Base-by-base conservation (phyloP, 306 rosid genomes). In the Begonia masoniana region DNA sequence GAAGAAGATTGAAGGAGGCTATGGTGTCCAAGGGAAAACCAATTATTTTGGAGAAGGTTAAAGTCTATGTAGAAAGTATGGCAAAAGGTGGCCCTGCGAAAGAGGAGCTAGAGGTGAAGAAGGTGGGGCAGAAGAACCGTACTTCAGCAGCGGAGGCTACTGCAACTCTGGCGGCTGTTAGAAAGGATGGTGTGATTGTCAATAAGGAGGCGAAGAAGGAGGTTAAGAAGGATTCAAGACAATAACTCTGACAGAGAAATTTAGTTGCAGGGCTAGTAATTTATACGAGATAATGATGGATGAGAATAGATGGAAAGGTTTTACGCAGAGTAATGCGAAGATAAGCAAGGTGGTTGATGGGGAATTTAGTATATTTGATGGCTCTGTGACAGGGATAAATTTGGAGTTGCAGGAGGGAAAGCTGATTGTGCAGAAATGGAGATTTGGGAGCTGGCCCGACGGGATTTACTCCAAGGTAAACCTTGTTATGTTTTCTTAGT, bases 221-320 rank as follows among this genome's bases (percentile, higher is more conserved):
- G 58, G 50, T 2, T 1, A 79, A 74, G 80, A 68, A 91, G 21
- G 94, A 3, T 52, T 72, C 36, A 91, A 91, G 73, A 77, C 76
- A 6, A 83, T 91, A 51, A 71, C 57, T 15, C 12, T 91, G 87
- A 91, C 83, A 0, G 99, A 91, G 86, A 91, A 69, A 80, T 91
- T 91, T 10, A 86, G 78, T 68, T 91, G 99, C 56, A 70, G 93
- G 57, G 95, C 96, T 11, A 65, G 61, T 49, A 68, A 79, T 71
- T 15, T 91, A 70, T 91, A 41, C 68, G 99, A 91, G 81, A 91
- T 91, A 61, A 54, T 91, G 78, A 75, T 91, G 94, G 99, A 91
- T 63, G 99, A 91, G 65, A 91, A 91, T 59, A 78, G 96, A 60
- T 91, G 99, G 99, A 86, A 78, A 62, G 99, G 99, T 9, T 86